Percentiles rank a stretch among this genome's conserved stretches.
Evolutionary conservation across 164 flowering plant genomes (phyloP).

Genomic region (Hamamelis virginiana): DNA sequence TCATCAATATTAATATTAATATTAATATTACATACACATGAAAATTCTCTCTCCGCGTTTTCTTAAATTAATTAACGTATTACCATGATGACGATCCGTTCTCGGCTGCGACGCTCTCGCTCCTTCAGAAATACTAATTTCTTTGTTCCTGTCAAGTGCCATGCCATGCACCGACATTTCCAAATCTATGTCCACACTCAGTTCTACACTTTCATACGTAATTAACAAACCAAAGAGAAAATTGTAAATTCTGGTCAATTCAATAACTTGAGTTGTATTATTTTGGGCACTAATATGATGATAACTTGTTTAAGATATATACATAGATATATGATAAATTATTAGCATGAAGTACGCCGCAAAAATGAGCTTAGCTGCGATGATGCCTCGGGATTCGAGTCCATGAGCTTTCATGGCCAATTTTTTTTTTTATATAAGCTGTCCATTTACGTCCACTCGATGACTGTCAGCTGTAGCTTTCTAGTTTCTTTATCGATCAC

Average conservation of each 20-base stretch:
- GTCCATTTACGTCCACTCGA: not conserved
- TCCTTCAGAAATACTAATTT: slow-evolving; percentile 3
- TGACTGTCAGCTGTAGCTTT: too few relatives aligned
- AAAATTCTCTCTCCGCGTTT: not conserved
- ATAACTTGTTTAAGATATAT: slow-evolving; percentile 5
- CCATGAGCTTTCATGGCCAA: not conserved
- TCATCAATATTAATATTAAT: too few relatives aligned
- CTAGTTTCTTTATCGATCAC: not conserved
- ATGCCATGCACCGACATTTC: slow-evolving; percentile 7
- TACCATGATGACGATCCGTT: slow-evolving; percentile 18
- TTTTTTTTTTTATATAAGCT: not conserved
- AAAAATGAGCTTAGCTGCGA: slow-evolving; percentile 12
- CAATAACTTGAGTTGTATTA: not conserved
- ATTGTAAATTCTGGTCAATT: not conserved
- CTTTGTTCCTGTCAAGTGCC: slow-evolving; percentile 11
- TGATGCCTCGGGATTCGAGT: not conserved
- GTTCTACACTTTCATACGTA: not conserved
- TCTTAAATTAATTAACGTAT: not conserved
- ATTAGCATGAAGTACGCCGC: slow-evolving; percentile 38
- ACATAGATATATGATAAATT: not conserved
- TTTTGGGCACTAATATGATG: not conserved
- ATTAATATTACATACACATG: too few relatives aligned
- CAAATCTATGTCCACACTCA: not conserved
- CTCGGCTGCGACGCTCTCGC: slow-evolving; percentile 23
- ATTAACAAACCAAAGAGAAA: not conserved